A percentile compares a stretch with the other conserved stretches of the same genome.
phyloP scores from a whole-genome alignment of 1,139 yeast species.

The Candida neerlandica region DNA sequence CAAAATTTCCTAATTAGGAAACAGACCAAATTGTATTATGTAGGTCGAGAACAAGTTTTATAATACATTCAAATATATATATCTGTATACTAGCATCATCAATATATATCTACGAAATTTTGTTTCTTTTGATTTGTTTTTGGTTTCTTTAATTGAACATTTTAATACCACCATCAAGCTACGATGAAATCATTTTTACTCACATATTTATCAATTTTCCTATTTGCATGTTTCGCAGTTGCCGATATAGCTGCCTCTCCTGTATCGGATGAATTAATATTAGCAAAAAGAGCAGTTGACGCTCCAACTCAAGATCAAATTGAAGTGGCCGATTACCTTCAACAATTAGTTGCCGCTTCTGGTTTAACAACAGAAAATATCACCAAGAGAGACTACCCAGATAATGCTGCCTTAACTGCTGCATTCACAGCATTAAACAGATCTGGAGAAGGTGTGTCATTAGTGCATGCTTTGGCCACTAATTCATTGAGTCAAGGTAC shows the following conservation, averaged over 20 bases:
- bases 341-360: conserved; percentile 10
- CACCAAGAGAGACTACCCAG: conserved; percentile 24
- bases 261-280: neutral
- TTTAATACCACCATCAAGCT: neutral
- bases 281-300: conserved; percentile 5
- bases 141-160: neutral
- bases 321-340: conserved; percentile 14
- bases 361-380: conserved; percentile 8
- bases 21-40: neutral
- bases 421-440: conserved; percentile 29
- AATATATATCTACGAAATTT: neutral
- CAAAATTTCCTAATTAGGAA: conserved; percentile 1
- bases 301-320: conserved; percentile 9
- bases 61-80: neutral
- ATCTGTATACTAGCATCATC: neutral
- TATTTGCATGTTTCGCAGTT: conserved; percentile 15
- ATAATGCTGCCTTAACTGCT: conserved; percentile 26
- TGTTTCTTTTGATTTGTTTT: neutral
- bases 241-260: conserved; percentile 6
- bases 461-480: conserved; percentile 26
- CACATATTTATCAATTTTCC: conserved; percentile 15
- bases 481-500: conserved; percentile 25
- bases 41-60: neutral
- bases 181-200: conserved; percentile 15
- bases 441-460: conserved; percentile 28